Conservation (phyloP, 768 basidiomycete species). For the Suillus subalutaceus region DNA sequence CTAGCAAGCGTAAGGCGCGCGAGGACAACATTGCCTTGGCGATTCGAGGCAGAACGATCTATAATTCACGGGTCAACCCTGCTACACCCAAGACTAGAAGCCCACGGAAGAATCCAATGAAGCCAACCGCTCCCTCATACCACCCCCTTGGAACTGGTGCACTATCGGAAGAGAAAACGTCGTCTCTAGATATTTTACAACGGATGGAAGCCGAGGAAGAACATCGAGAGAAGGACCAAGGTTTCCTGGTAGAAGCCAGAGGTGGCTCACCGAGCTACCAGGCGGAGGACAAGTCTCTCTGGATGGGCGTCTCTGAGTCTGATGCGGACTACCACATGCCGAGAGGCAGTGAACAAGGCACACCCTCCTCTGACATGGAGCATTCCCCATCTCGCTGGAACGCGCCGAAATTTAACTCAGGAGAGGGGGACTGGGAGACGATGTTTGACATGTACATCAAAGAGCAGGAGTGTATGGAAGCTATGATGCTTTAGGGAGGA, state of each 20-base stretch:
- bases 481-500: constrained; percentile 4
- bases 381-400: neutral
- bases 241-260: constrained; percentile 15
- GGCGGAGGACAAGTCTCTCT: neutral
- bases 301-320: neutral
- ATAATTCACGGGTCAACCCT: constrained; percentile 18
- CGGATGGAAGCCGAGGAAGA: constrained; percentile 29
- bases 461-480: constrained; percentile 33
- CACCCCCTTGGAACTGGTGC: no score
- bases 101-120: neutral
- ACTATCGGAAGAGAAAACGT: neutral
- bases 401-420: constrained; percentile 6
- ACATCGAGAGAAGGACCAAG: constrained; percentile 1
- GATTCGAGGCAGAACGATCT: constrained; percentile 33
- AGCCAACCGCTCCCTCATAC: neutral
- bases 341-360: neutral
- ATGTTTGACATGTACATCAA: constrained; percentile 49
- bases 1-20: neutral
- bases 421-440: constrained; percentile 24
- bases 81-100: neutral
- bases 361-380: constrained; percentile 3
- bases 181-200: constrained; percentile 15
- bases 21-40: constrained; percentile 12
- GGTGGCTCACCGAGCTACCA: neutral
- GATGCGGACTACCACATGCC: neutral